phyloP scores from a whole-genome alignment of 208 protist genomes.

The Wallacemonas collosoma region DNA sequence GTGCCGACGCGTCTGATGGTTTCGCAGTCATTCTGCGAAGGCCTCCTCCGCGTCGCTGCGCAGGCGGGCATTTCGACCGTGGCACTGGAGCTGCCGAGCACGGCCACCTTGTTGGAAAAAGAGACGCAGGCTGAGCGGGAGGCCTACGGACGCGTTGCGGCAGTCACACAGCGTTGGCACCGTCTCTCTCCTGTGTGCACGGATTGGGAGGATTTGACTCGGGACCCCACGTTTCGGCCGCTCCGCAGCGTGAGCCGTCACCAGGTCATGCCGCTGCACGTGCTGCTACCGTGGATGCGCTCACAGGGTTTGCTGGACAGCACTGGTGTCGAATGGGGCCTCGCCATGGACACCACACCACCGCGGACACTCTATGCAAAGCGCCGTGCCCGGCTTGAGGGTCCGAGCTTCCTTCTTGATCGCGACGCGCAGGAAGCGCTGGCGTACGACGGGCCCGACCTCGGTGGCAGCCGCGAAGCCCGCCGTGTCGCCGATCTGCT shows the following conservation, averaged over 20 bases:
- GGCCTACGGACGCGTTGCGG: slow-evolving; percentile 1
- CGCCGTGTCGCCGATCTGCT: too few species aligned
- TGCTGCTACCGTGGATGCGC: slow-evolving; percentile 52
- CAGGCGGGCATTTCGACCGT: slow-evolving; percentile 26
- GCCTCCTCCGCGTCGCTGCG: slow-evolving; percentile 24
- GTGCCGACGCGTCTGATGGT: slow-evolving; percentile 66
- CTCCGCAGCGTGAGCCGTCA: slow-evolving; percentile 33
- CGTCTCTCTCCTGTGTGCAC: slow-evolving; percentile 38
- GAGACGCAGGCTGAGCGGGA: slow-evolving; percentile 11
- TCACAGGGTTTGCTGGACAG: slow-evolving; percentile 30
- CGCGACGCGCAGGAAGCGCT: neutral
- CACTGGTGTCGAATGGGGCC: slow-evolving; percentile 25
- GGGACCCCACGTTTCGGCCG: slow-evolving; percentile 21
- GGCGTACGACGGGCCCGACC: neutral
- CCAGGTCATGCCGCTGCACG: slow-evolving; percentile 52
- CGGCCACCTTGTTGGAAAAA: slow-evolving; percentile 26
- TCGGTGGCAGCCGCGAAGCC: neutral
- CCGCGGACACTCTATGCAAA: slow-evolving; percentile 22
- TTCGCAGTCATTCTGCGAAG: slow-evolving; percentile 48
- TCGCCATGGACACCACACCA: slow-evolving; percentile 50
- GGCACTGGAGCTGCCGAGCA: slow-evolving; percentile 51
- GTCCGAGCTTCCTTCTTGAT: slow-evolving; percentile 5
- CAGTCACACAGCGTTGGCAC: slow-evolving; percentile 29
- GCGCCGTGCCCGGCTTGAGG: slow-evolving; percentile 5
- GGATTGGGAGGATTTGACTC: slow-evolving; percentile 34